A percentile compares a stretch with the other conserved stretches of the same genome.
These are phyloP conservation scores for Komagataella pseudopastoris DNA, from an alignment of 805 yeast species.

Conservation along the genomic window DNA sequence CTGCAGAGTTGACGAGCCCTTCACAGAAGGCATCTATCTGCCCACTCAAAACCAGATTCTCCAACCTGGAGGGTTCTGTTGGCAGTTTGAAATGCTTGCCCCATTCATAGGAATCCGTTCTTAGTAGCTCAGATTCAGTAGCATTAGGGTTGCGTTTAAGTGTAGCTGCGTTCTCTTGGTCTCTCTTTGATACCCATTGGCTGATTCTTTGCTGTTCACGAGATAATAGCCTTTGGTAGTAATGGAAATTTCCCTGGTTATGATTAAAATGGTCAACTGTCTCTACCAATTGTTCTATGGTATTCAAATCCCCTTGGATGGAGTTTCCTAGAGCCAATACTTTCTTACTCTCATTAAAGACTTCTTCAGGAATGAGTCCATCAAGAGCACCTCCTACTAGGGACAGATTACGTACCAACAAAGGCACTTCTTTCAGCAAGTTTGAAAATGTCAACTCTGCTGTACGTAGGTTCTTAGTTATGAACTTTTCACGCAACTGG, in stretches of 20 bases:
- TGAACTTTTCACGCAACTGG: constrained; percentile 43
- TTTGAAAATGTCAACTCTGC: constrained; percentile 49
- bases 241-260: constrained; percentile 70
- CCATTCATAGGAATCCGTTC: constrained; percentile 51
- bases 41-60: constrained; percentile 53
- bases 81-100: constrained; percentile 51
- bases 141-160: constrained; percentile 42
- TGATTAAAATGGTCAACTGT: constrained; percentile 65
- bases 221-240: constrained; percentile 63
- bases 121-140: constrained; percentile 17
- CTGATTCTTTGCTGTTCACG: constrained; percentile 57
- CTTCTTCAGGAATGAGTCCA: not conserved
- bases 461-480: constrained; percentile 46
- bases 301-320: constrained; percentile 21
- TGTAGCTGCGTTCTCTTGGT: constrained; percentile 49
- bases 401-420: constrained; percentile 39
- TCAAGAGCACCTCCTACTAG: constrained; percentile 6
- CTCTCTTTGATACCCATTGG: constrained; percentile 64
- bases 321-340: constrained; percentile 26
- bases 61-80: constrained; percentile 61
- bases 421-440: constrained; percentile 60
- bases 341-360: constrained; percentile 13
- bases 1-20: constrained; percentile 49
- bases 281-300: constrained; percentile 50
- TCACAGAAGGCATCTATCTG: constrained; percentile 46